A percentile compares a stretch with the other conserved stretches of the same genome.
These are phyloP conservation scores for Haberlea rhodopensis DNA, from an alignment of 257 asterid species.

Conservation along the genomic window DNA sequence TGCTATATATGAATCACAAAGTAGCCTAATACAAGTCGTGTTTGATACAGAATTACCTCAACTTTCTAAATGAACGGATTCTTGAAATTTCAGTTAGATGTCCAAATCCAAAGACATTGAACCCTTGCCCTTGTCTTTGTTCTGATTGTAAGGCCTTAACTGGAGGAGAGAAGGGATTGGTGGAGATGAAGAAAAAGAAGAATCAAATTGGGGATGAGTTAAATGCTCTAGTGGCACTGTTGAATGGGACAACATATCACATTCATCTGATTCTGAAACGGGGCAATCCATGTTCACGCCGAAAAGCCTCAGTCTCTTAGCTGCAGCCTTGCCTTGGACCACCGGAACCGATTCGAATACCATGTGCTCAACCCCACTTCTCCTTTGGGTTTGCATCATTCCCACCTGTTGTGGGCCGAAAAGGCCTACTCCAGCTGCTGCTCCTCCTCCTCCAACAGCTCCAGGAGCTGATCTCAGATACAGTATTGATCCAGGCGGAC, in stretches of 20 bases:
- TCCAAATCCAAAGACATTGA: conserved; percentile 82
- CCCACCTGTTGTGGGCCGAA: conserved; percentile 18
- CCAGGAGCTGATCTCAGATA: conserved; percentile 46
- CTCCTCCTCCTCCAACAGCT: conserved; percentile 21
- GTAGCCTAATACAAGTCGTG: background rate
- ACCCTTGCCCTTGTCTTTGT: conserved; percentile 47
- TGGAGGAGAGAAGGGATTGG: conserved; percentile 27
- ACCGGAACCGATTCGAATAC: conserved; percentile 89
- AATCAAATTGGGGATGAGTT: conserved; percentile 12
- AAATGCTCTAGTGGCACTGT: conserved; percentile 22
- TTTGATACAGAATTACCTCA: conserved; percentile 1
- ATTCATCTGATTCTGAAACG: conserved; percentile 45
- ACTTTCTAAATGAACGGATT: background rate
- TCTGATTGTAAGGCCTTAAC: conserved; percentile 29
- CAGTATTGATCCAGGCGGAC: conserved; percentile 58
- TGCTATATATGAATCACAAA: too few species aligned
- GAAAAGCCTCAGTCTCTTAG: conserved; percentile 85
- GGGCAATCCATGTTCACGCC: conserved; percentile 94
- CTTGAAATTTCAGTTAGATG: conserved; percentile 31
- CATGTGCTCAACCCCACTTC: conserved; percentile 34
- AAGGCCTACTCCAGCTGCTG: conserved; percentile 15
- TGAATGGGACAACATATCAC: conserved; percentile 50
- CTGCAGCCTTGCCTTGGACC: conserved; percentile 91
- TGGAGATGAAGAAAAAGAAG: conserved; percentile 20
- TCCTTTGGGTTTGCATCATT: conserved; percentile 5